Evolutionary conservation across 2,329 filamentous ascomycete species (phyloP).

Genomic region (Aspergillus quadrilineatus): DNA sequence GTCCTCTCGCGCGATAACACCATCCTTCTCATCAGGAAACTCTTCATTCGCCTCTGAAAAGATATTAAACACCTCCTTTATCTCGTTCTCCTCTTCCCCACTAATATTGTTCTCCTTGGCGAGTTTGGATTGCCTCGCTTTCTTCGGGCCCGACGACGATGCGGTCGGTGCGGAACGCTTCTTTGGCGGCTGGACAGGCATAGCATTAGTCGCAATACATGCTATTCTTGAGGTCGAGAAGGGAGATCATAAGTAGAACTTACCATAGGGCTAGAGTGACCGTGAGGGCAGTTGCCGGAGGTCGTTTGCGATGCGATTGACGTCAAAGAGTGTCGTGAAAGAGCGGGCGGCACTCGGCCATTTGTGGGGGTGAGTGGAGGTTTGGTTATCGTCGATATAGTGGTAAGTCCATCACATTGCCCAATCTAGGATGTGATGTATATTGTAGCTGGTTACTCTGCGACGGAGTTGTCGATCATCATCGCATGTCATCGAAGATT

Average conservation of each 20-base stretch:
- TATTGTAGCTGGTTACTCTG: neutral
- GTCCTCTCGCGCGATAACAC: slow-evolving; percentile 66
- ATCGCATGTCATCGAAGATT: slow-evolving; percentile 14
- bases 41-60: slow-evolving; percentile 63
- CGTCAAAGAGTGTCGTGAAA: slow-evolving; percentile 13
- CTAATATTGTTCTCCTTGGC: slow-evolving; percentile 88
- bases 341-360: slow-evolving; percentile 1
- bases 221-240: neutral
- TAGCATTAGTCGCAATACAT: neutral
- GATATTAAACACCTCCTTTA: slow-evolving; percentile 82
- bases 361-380: neutral
- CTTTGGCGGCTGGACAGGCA: slow-evolving; percentile 35
- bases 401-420: neutral
- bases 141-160: slow-evolving; percentile 36
- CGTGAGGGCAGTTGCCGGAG: neutral
- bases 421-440: neutral
- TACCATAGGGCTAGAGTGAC: slow-evolving; percentile 20
- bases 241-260: neutral
- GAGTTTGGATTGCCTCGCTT: slow-evolving; percentile 73
- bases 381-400: neutral
- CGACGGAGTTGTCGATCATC: neutral
- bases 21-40: slow-evolving; percentile 69
- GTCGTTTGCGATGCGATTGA: slow-evolving; percentile 1
- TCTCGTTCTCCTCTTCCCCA: slow-evolving; percentile 81
- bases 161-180: slow-evolving; percentile 32